Conservation (phyloP, 345 rosid species). For the Angophora floribunda region DNA sequence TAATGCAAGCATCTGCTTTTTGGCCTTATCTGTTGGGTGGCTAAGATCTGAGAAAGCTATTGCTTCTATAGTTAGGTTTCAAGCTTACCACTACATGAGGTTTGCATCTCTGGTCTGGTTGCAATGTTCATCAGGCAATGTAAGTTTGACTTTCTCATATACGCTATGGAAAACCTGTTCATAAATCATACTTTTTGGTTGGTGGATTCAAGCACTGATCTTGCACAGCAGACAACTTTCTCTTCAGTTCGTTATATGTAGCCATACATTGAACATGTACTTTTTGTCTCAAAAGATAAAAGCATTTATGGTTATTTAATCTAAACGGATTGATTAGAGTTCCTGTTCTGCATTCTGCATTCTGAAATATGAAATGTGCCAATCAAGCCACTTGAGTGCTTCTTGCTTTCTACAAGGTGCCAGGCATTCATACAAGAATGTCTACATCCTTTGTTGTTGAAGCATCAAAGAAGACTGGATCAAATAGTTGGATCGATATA, state of each 20-base stretch:
- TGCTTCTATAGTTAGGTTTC: conserved; percentile 20
- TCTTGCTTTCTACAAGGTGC: conserved; percentile 31
- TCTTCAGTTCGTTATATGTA: neutral
- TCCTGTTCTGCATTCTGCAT: neutral
- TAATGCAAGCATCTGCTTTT: neutral
- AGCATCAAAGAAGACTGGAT: conserved; percentile 42
- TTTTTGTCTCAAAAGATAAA: neutral
- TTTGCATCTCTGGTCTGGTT: conserved; percentile 71
- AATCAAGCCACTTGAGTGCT: neutral
- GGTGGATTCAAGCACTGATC: neutral
- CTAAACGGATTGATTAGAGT: neutral
- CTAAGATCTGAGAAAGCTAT: neutral
- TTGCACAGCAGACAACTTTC: neutral
- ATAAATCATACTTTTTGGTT: neutral
- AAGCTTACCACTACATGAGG: conserved; percentile 42
- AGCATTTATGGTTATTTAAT: neutral
- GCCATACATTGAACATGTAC: neutral
- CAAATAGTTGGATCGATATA: conserved; percentile 11
- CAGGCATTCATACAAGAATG: conserved; percentile 22
- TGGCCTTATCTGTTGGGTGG: neutral
- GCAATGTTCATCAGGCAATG: conserved; percentile 37
- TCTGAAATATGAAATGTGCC: neutral
- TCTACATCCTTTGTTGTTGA: conserved; percentile 39
- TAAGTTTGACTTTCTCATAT: conserved; percentile 6
- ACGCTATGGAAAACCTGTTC: neutral